Evolutionary conservation across 495 filamentous ascomycete genomes (phyloP).

Genomic region (Penicillium manginii): DNA sequence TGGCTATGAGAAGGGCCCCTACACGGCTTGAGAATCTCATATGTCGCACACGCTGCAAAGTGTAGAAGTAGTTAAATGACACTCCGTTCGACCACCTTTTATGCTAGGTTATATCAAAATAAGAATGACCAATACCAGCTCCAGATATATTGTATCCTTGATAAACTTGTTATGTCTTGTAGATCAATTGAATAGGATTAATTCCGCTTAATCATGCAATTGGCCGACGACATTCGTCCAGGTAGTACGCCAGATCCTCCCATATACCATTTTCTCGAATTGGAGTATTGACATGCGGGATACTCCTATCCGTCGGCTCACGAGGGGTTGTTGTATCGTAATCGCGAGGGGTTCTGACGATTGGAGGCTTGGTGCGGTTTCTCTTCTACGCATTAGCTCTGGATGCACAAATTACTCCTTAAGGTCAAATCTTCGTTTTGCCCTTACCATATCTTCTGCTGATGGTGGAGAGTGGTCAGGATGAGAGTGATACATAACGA

Average conservation of each 20-base stretch:
- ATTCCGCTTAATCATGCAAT: no score
- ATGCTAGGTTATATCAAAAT: no score
- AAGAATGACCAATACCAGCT: no score
- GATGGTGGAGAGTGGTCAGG: neutral
- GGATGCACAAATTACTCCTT: neutral
- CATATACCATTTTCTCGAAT: neutral
- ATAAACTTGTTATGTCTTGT: no score
- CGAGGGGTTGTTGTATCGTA: neutral
- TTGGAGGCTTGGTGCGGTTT: neutral
- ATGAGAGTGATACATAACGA: constrained; percentile 14
- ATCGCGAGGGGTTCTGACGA: neutral
- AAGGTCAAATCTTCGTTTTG: neutral
- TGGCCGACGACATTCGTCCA: neutral
- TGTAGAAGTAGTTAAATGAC: no score
- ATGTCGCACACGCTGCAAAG: no score
- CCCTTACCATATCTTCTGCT: constrained; percentile 8
- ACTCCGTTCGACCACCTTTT: no score
- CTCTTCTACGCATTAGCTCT: neutral
- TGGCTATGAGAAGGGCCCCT: no score
- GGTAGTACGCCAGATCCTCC: neutral
- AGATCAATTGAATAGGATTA: no score
- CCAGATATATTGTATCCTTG: no score
- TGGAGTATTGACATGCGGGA: neutral
- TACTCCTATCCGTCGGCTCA: neutral
- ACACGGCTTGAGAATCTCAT: no score